Evolutionary conservation across 1,284 basidiomycete species (phyloP), one percentile per base, ranked within the genome.

Genomic region (Austroboletus olivaceoglutinosus): DNA sequence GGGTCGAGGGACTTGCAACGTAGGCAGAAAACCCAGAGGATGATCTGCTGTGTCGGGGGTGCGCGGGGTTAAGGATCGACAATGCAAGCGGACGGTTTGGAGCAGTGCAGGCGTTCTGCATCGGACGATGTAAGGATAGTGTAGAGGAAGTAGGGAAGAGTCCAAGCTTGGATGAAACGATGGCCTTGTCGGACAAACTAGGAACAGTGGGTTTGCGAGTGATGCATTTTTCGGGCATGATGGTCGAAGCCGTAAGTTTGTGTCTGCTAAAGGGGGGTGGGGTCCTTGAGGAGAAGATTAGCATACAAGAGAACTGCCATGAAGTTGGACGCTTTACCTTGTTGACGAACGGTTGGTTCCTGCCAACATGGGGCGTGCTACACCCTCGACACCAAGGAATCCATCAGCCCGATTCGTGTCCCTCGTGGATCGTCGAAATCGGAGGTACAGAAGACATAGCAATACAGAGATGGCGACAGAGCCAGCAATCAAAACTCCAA

Each of bases 191-290:
- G 22, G 71, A 66, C 43, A 68, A 61, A 27, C 65, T 61, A 50
- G 68, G 58, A 12, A 75, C 69, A 29, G 65, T 65, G 16, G 72
- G 29, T 15, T 51, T 47, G 42, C 46, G 53, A 37, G 41, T 61
- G 47, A 79, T 61, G 21, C 71, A 71, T 57, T 73, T 78, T 22
- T 75, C 70, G 4, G 86, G 86, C 51, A 85, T 70, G 30, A 80
- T 57, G 46, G 85, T 70, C 29, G 73, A 73, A 13, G 68, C 53
- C 37, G 73, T 73, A 40, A 82, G 52, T 42, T 74, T 69, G 5
- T 64, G 59, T 44, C 78, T 72, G 30, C 77, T 80, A 62, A 82
- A 82, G 4, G 51, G 52, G 50, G 62, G 55, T 38, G 53, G 40
- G 9, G 22, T 10, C 19, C 50, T 61, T 38, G 44, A 50, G 13